A percentile compares a stretch with the other conserved stretches of the same genome.
Conservation (phyloP, 257 asterid species). For the Salvia miltiorrhiza region DNA sequence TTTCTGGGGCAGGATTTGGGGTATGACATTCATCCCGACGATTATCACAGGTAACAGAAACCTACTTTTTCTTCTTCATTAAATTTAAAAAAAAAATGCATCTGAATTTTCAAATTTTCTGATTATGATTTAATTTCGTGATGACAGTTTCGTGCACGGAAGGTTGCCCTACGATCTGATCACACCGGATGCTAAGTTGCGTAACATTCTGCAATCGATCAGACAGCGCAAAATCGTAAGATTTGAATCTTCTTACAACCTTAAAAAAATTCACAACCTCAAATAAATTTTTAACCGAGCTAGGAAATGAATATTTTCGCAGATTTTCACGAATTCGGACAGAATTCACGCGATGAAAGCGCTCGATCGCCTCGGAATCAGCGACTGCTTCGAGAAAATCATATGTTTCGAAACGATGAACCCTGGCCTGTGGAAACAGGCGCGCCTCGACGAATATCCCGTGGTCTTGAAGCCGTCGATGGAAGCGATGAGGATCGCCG, state of each 20-base stretch:
- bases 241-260: background rate
- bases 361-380: slow-evolving; percentile 65
- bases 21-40: slow-evolving; percentile 70
- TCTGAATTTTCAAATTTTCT: background rate
- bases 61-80: background rate
- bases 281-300: background rate
- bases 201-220: slow-evolving; percentile 51
- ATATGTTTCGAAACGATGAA: slow-evolving; percentile 91
- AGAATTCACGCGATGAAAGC: slow-evolving; percentile 60
- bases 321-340: slow-evolving; percentile 89
- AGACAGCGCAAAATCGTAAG: slow-evolving; percentile 74
- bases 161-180: slow-evolving; percentile 77
- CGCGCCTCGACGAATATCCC: slow-evolving; percentile 55
- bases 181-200: slow-evolving; percentile 55
- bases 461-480: slow-evolving; percentile 77
- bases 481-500: slow-evolving; percentile 67
- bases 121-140: background rate
- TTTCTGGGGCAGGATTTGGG: no score
- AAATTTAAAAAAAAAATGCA: background rate
- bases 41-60: slow-evolving; percentile 69
- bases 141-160: slow-evolving; percentile 78
- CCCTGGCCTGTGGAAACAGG: slow-evolving; percentile 41
- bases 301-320: background rate
- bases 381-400: slow-evolving; percentile 70
- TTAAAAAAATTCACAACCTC: no score